A percentile compares a stretch with the other conserved stretches of the same genome.
These are phyloP conservation scores for Panaeolus papilionaceus DNA, from an alignment of 768 basidiomycete species.

Conservation along the genomic window DNA sequence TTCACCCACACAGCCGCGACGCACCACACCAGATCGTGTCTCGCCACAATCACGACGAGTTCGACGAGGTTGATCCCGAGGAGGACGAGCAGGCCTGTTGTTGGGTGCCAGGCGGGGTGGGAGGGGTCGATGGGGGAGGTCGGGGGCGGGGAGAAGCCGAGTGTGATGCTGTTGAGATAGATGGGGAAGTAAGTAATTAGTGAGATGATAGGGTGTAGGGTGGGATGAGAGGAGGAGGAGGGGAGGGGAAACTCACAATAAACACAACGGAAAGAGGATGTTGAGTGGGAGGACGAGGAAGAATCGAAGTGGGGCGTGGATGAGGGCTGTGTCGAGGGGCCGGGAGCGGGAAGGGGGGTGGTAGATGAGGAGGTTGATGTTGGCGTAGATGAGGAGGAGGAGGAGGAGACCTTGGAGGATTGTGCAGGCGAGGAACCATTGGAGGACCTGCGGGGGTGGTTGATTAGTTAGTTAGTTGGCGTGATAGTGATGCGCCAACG, in stretches of 20 bases:
- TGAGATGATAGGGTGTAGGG: not conserved
- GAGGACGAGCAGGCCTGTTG: conserved; percentile 76
- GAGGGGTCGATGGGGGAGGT: conserved; percentile 60
- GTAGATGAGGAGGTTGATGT: conserved; percentile 78
- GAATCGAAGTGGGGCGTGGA: conserved; percentile 87
- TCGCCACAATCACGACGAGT: conserved; percentile 57
- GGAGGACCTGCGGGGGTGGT: conserved; percentile 55
- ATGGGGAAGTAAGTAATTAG: not conserved
- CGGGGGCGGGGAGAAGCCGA: conserved; percentile 59
- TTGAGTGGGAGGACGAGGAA: conserved; percentile 61
- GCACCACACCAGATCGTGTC: conserved; percentile 78
- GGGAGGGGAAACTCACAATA: conserved; percentile 51
- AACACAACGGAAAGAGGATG: conserved; percentile 63
- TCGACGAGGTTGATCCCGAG: conserved; percentile 67
- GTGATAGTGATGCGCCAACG: conserved; percentile 6
- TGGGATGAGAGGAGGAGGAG: not conserved
- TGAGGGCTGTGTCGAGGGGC: conserved; percentile 80
- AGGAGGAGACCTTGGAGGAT: conserved; percentile 75
- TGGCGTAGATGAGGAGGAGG: conserved; percentile 78
- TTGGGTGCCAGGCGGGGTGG: conserved; percentile 65
- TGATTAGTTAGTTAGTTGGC: not conserved
- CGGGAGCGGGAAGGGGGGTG: conserved; percentile 62
- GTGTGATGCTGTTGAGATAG: conserved; percentile 56
- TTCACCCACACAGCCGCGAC: conserved; percentile 78
- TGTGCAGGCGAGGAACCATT: conserved; percentile 79